Evolutionary conservation across 805 yeast species (phyloP), one percentile per base, ranked within the genome.

Genomic region (Candida pseudoglaebosa): DNA sequence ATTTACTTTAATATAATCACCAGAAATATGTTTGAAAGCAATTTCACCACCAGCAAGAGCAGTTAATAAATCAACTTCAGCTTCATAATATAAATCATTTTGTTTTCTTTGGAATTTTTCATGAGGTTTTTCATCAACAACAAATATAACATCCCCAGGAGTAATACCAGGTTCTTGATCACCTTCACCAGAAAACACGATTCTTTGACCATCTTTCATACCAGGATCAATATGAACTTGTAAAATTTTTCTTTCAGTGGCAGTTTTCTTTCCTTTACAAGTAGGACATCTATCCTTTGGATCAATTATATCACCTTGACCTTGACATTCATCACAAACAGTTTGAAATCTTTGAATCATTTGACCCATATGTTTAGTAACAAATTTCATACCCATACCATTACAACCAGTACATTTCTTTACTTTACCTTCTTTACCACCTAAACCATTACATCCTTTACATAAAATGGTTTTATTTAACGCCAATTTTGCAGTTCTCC

Each of bases 321-420:
- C 99, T 49, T 79, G 69, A 80, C 99, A 93, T 43, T 67, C 82
- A 52, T 85, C 91, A 84, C 99, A 93, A 39, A 80, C 81, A 33
- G 95, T 80, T 72, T 93, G 98, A 80, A 86, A 86, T 75, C 96
- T 85, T 73, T 93, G 99, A 57, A 93, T 85, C 90, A 93, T 88
- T 50, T 96, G 96, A 53, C 99, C 99, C 96, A 93, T 90, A 70
- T 93, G 98, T 73, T 95, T 85, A 38, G 96, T 87, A 50, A 89
- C 84, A 49, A 91, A 83, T 66, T 79, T 86, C 64, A 83, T 68
- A 77, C 99, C 99, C 54, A 77, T 75, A 66, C 99, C 99, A 58
- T 78, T 77, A 81, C 99, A 93, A 28, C 79, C 62, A 37, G 80
- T 49, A 80, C 99, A 93, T 54, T 80, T 80, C 72, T 84, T 84